phyloP scores from a whole-genome alignment of 2,329 filamentous ascomycete species.

The Diaporthe capsici region DNA sequence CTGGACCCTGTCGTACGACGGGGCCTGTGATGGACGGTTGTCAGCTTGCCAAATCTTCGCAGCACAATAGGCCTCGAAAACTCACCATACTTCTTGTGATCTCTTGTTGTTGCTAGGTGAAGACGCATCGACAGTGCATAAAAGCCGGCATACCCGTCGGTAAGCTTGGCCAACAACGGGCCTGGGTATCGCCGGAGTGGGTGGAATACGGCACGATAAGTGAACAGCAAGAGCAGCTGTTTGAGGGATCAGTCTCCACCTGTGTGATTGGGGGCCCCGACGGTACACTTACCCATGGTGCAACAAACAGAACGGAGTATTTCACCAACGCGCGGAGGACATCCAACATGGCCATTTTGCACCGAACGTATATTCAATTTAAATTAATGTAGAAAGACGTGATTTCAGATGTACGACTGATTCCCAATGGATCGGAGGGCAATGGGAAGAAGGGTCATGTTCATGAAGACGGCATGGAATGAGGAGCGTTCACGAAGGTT shows the following conservation, averaged over 20 bases:
- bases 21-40: not conserved
- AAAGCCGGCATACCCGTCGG: conserved; percentile 11
- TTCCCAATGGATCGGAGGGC: not conserved
- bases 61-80: not conserved
- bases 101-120: not conserved
- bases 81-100: conserved; percentile 22
- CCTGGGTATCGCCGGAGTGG: not conserved
- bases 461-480: not conserved
- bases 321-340: not conserved
- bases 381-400: not conserved
- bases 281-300: not conserved
- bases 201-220: conserved; percentile 1
- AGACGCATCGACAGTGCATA: conserved; percentile 3
- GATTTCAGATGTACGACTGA: not conserved
- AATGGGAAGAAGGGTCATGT: not conserved
- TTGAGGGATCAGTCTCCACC: not conserved
- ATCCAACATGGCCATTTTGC: not conserved
- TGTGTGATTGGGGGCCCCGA: not conserved
- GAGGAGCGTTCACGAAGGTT: not conserved
- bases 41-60: not conserved
- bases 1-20: conserved; percentile 1
- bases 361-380: not conserved
- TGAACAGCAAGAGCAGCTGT: not conserved
- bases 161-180: conserved; percentile 2
- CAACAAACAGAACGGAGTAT: not conserved